These are phyloP conservation scores for Phytophthora sp. DNA, from an alignment of 352 stramenopile genomes.

Conservation along the genomic window DNA sequence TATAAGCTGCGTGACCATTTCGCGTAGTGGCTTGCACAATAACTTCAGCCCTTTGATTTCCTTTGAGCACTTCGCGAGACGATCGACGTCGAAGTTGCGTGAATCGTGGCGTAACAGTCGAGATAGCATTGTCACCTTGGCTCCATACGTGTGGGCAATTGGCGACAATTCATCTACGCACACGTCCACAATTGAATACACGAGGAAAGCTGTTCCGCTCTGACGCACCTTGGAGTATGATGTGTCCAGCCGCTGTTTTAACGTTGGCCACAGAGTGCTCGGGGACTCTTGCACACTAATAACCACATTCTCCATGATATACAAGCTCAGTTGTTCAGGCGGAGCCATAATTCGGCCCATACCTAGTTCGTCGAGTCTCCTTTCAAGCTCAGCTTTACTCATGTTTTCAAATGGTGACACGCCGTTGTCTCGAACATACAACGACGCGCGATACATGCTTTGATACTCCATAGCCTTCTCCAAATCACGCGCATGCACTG, in stretches of 20 bases:
- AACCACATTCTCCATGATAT: conserved; percentile 73
- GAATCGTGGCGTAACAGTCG: conserved; percentile 62
- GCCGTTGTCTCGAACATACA: conserved; percentile 61
- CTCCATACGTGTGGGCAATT: conserved; percentile 76
- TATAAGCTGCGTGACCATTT: conserved; percentile 73
- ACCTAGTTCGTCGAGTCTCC: conserved; percentile 59
- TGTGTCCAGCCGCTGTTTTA: conserved; percentile 70
- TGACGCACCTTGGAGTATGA: conserved; percentile 88
- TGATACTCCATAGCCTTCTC: conserved; percentile 69
- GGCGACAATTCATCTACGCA: conserved; percentile 84
- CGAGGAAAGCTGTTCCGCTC: conserved; percentile 70
- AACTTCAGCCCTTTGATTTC: conserved; percentile 79
- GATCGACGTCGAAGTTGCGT: conserved; percentile 63
- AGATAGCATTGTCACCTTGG: conserved; percentile 77
- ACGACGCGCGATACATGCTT: conserved; percentile 71
- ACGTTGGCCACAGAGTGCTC: conserved; percentile 57
- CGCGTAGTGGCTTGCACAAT: conserved; percentile 74
- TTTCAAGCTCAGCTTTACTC: conserved; percentile 67
- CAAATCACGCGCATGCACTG: conserved; percentile 60
- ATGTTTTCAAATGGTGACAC: conserved; percentile 68
- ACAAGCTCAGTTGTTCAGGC: conserved; percentile 80
- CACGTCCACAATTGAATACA: conserved; percentile 84
- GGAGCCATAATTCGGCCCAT: conserved; percentile 73
- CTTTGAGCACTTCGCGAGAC: conserved; percentile 63
- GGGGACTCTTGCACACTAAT: conserved; percentile 74